Evolutionary conservation across 176 grass and related monocot species (phyloP), one percentile per base, ranked within the genome.

Genomic region (Triticum urartu): DNA sequence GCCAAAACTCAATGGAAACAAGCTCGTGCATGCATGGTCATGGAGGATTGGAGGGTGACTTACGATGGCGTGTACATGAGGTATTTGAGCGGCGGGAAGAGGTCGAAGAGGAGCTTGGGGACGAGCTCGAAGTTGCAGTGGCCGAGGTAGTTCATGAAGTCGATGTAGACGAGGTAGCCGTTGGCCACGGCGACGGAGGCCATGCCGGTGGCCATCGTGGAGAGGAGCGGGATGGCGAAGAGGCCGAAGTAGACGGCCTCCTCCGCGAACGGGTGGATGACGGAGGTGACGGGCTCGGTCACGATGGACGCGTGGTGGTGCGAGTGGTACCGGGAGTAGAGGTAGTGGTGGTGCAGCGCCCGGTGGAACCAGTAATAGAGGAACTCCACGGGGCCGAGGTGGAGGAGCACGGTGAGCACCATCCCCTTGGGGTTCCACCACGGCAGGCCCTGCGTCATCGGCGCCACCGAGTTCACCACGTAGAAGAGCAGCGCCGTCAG

Each of bases 61-160:
- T 89, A 97, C 92, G 97, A 98, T 14, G 97, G 97, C 0, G 97
- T 98, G 79, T 98, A 98, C 90, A 98, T 83, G 54, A 98, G 97
- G 79, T 94, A 94, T 56, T 89, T 94, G 28, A 98, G 97, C 9
- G 94, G 93, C 0, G 97, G 97, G 28, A 98, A 91, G 17, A 81
- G 79, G n/a, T 82, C 58, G 62, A 95, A 98, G 24, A 94, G 75
- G 2, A 62, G 39, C 36, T 82, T 92, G 0, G 96, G 96, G 20
- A 98, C 87, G 45, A 98, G 80, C 86, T 98, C 96, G 72, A 98
- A 95, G 79, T 98, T 98, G 89, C 96, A 98, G 72, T 98, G 96
- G 0, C 96, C 96, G 2, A 98, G 68, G 30, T 98, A 94, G 84
- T 98, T 98, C 96, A 98, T 98, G 81, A 98, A 95, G 63, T 98